These are phyloP conservation scores for Plasmodium knowlesi DNA, from an alignment of 169 alveolate species.

Conservation along the genomic window DNA sequence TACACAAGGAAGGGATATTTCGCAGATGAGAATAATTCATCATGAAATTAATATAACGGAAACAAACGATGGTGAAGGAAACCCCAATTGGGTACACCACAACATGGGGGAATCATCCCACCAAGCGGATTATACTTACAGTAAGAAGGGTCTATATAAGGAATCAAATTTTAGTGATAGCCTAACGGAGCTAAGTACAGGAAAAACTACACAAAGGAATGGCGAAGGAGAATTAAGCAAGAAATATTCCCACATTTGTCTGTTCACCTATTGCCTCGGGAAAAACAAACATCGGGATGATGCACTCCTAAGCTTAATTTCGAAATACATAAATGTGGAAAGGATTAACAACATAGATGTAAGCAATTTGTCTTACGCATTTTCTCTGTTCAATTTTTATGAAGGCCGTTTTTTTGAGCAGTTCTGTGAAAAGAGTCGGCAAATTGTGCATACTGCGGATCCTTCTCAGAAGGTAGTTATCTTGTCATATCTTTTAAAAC, in stretches of 20 bases:
- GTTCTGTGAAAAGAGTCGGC: slow-evolving; percentile 25
- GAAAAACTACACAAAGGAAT: not conserved
- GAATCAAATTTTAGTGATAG: not conserved
- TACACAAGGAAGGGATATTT: not conserved
- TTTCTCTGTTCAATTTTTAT: slow-evolving; percentile 61
- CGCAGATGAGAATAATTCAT: not conserved
- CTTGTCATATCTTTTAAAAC: slow-evolving; percentile 57
- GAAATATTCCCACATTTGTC: slow-evolving; percentile 61
- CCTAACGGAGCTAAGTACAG: not conserved
- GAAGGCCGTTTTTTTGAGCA: slow-evolving; percentile 30
- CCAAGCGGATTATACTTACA: not conserved
- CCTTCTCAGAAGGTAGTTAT: slow-evolving; percentile 56
- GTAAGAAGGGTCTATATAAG: not conserved
- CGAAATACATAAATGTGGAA: slow-evolving; percentile 37
- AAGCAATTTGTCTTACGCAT: slow-evolving; percentile 70
- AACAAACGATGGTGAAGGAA: not conserved
- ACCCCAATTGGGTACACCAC: not conserved
- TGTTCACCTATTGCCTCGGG: slow-evolving; percentile 57
- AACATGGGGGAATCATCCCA: not conserved
- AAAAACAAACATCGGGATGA: slow-evolving; percentile 65
- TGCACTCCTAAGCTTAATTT: slow-evolving; percentile 15
- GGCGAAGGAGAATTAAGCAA: not conserved
- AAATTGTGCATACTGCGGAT: slow-evolving; percentile 22
- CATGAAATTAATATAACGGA: not conserved
- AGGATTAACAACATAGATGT: slow-evolving; percentile 55